Evolutionary conservation across 169 alveolate genomes (phyloP), one percentile per base, ranked within the genome.

Genomic region (Cryptosporidium xiaoi): DNA sequence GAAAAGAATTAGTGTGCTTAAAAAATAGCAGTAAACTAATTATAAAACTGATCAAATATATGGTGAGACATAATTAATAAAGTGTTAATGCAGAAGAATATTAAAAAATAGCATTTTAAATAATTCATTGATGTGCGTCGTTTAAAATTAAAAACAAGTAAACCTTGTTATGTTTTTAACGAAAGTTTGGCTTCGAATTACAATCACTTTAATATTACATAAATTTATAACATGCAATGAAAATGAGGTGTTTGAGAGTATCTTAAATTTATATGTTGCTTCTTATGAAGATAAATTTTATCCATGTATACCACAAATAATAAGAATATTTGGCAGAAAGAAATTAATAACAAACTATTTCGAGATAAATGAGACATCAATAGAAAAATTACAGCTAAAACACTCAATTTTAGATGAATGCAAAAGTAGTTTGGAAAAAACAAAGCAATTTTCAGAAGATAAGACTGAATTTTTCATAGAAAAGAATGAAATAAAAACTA

Each of bases 281-380:
- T 51, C 53, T 36, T 58, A 58, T 36, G 64, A 44, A 13, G 87
- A 77, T 4, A 44, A 13, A 8, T 77, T 60, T 29, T 77, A 60
- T 62, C 87, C 87, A 24, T 58, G 40, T 40, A 62, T 77, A n/a
- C 87, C 87, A 40, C 87, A 77, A 51, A 12, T 77, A 5, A 34
- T 60, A 3, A 18, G 29, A 40, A 48, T 62, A 20, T 20, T 77
- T 51, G 71, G 77, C 0, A 77, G 87, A 77, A 27, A 77, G 5
- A 29, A 44, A 12, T 34, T 77, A 16, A 56, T 77, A 6, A 13
- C 64, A n/a, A 62, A 60, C 36, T 62, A 46, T 15, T 44, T 58
- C 18, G 16, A 20, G 16, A 20, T 44, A 18, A 62, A 0, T 24
- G 67, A 62, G 18, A 34, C 31, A 44, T 60, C 18, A 15, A 40